These are phyloP conservation scores for Furcasterigmium sp. DNA, from an alignment of 2,329 filamentous ascomycete genomes.

Conservation along the genomic window DNA sequence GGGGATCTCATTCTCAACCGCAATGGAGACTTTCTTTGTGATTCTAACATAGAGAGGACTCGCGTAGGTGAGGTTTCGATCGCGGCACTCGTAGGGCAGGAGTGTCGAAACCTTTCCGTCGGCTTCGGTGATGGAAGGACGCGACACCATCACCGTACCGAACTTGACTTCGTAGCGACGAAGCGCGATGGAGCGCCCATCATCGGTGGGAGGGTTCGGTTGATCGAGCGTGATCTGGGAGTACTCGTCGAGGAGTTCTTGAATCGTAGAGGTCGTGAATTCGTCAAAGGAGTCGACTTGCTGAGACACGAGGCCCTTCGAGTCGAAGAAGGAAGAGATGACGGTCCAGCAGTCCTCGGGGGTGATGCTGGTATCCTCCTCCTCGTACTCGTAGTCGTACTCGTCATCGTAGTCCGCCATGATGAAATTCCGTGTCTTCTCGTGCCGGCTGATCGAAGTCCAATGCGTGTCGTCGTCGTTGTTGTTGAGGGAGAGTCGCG, in stretches of 20 bases:
- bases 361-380: slow-evolving; percentile 70
- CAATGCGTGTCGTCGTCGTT: too few relatives aligned
- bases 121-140: slow-evolving; percentile 87
- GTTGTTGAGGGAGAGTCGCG: neutral
- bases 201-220: slow-evolving; percentile 70
- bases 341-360: slow-evolving; percentile 98
- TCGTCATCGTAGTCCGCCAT: slow-evolving; percentile 55
- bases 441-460: neutral
- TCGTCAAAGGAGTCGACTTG: slow-evolving; percentile 98
- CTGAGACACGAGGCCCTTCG: slow-evolving; percentile 92
- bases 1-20: slow-evolving; percentile 67
- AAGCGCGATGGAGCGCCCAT: slow-evolving; percentile 76
- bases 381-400: slow-evolving; percentile 65
- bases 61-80: slow-evolving; percentile 94
- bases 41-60: slow-evolving; percentile 88
- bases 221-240: slow-evolving; percentile 90
- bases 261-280: slow-evolving; percentile 89
- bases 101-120: slow-evolving; percentile 84
- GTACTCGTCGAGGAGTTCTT: slow-evolving; percentile 90
- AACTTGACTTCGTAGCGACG: slow-evolving; percentile 95
- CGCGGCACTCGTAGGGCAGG: slow-evolving; percentile 88
- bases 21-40: slow-evolving; percentile 76
- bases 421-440: slow-evolving; percentile 11
- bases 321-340: slow-evolving; percentile 94
- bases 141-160: slow-evolving; percentile 80